Base-by-base conservation (phyloP, 495 filamentous ascomycete genomes). In the Pyrenopolyporus hunteri region DNA sequence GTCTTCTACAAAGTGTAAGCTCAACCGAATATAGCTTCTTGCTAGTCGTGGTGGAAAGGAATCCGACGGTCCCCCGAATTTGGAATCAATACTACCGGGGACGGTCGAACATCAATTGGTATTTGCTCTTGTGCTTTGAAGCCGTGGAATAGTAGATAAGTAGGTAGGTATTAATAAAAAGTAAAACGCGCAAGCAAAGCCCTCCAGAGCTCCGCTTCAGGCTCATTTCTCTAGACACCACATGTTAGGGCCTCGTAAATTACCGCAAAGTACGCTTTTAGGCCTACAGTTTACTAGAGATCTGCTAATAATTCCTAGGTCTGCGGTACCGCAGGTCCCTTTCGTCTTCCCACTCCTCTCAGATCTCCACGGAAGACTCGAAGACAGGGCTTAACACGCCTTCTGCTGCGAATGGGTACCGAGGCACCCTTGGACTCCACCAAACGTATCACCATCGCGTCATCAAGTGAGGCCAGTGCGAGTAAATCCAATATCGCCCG, bases 251-350 rank as follows among this genome's bases (percentile, higher is more conserved):
- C 44, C 49, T 54, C 54, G 54, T 53, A 64, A 54, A 54, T 13
- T 58, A 36, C 47, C 47, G 60, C 54, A 54, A 55, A 63, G 59
- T 63, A 57, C 26, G 52, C 23, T 28, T 3, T 29, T 20, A 31
- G 2, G 13, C 6, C 17, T 11, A 13, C 22, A 6, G 8, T 2
- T 22, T 9, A 25, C 17, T 46, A 28, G 14, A 35, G 9, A 23
- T 17, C 4, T 31, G 40, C 45, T 53, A 19, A 52, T 39, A 33
- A 11, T 19, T 17, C 22, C 9, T 32, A 63, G 59, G 52, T 53
- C 23, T 63, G 59, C 59, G 59, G 59, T 57, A 57, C 10, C 59
- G 59, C 43, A 63, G 59, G 46, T 57, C 59, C 16, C 29, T 52
- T 42, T 63, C 59, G 39, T 63, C 59, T 7, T 32, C 59, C 4